Evolutionary conservation across 2,329 filamentous ascomycete species (phyloP), one percentile per base, ranked within the genome.

Genomic region (Hypoxylon sp.): DNA sequence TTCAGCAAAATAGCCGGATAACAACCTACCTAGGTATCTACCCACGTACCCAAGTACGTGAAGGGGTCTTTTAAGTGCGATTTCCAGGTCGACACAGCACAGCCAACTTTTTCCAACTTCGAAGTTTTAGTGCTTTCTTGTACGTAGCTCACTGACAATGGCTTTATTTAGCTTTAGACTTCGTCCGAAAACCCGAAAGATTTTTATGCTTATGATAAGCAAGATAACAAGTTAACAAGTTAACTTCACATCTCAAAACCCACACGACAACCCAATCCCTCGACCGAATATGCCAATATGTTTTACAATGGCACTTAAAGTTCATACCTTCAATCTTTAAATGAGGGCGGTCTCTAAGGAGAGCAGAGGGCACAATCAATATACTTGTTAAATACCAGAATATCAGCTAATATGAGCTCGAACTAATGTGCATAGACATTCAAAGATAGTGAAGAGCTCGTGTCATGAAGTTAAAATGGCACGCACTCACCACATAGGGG

Each of bases 401-500:
- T 19, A 19, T 19, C n/a, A n/a, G n/a, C 6, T 2, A 13, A 17
- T 43, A 10, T 2, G 38, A 43, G 17, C 7, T 10, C 21, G 17
- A n/a, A 43, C 6, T 9, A 41, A 41, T 41, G 13, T 5, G n/a
- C 36, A 7, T 19, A 4, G 14, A n/a, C 36, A 17, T n/a, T 41
- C 36, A n/a, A 41, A 5, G 2, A 41, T 41, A 41, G 36, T 41
- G 38, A 43, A 7, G n/a, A 41, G 41, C 51, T 30, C 14, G 23
- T 19, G 36, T 9, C 23, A 41, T 13, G 9, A 28, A 43, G 45
- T 13, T 50, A n/a, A 50, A 50, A 59, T 45, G 21, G n/a, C 21
- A 52, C 46, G 48, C 46, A 60, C 48, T 60, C 48, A 36, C 46
- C 57, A 41, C 48, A 51, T 52, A 60, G 25, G 25, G 48, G 57